Evolutionary conservation across 2,329 filamentous ascomycete genomes (phyloP), one percentile per base, ranked within the genome.

Genomic region (Calycina herbarum): DNA sequence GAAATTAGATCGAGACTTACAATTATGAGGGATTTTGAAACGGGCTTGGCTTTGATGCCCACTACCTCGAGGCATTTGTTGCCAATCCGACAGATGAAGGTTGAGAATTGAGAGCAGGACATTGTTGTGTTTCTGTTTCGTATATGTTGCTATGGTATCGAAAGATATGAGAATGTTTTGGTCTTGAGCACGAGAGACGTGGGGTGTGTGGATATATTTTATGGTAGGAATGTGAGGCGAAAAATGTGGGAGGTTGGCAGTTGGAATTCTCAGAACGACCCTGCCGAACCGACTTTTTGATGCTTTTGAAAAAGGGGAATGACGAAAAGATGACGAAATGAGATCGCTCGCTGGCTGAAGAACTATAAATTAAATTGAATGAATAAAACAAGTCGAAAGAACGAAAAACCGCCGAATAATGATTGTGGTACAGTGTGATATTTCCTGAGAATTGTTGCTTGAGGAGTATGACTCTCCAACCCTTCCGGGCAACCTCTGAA

Each of bases 1-100:
- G 40, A 62, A 33, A 29, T 13, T 5, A 8, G 40, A 13, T 27
- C 20, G 42, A 51, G 40, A 64, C 67, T 29, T 59, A 71, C 70
- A 38, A 72, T 72, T 7, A 68, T 63, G 20, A 71, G 57, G 38
- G 62, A 42, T 57, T 68, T 68, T 1, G 56, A 62, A 15, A 40
- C 51, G 11, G 63, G 29, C 61, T 71, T 72, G 45, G 60, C 20
- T 64, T 66, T 72, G 1, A 69, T 17, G 48, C 68, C 61, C 1
- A 71, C 27, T 1, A 56, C 61, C 48, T 70, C 65, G 20, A 70
- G 66, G 62, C 62, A 72, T 62, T 65, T 70, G 17, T 56, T 68
- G 38, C 69, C 61, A 27, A 67, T 51, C 48, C 59, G 64, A 42
- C 59, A 63, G 31, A 68, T n/a, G 11, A 65, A 51, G 31, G 57